Percentiles rank a stretch among this genome's conserved stretches.
Evolutionary conservation across 2,329 filamentous ascomycete species (phyloP).

Genomic region (Talaromyces sp.): DNA sequence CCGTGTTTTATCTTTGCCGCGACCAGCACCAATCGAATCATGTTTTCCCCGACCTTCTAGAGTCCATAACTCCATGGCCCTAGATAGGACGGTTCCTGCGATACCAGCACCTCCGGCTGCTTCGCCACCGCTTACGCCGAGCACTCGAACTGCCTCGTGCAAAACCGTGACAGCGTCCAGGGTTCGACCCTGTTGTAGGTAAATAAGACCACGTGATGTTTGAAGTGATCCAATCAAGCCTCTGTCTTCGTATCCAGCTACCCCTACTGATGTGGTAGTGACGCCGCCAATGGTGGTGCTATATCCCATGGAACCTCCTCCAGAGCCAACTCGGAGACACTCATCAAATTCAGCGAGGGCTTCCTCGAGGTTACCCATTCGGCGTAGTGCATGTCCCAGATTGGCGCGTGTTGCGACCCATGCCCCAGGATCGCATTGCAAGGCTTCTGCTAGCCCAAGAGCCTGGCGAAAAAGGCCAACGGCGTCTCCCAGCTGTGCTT

Average conservation of each 20-base stretch:
- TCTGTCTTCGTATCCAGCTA: constrained; percentile 44
- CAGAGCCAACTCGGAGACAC: constrained; percentile 71
- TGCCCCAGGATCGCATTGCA: constrained; percentile 74
- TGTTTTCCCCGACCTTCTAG: constrained; percentile 31
- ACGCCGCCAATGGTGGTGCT: constrained; percentile 54
- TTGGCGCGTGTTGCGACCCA: constrained; percentile 85
- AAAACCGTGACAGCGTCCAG: constrained; percentile 76
- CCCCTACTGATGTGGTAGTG: constrained; percentile 32
- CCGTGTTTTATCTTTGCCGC: constrained; percentile 22
- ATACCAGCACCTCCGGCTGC: constrained; percentile 44
- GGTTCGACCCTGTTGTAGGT: constrained; percentile 69
- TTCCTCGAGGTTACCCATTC: constrained; percentile 63
- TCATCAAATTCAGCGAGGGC: constrained; percentile 80
- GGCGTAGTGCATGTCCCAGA: constrained; percentile 79
- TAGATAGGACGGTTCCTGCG: constrained; percentile 41
- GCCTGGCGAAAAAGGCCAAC: constrained; percentile 73
- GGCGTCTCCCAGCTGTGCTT: constrained; percentile 71
- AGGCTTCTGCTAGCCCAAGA: constrained; percentile 70
- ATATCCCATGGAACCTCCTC: constrained; percentile 74
- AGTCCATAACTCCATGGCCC: constrained; percentile 44
- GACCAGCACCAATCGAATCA: constrained; percentile 9
- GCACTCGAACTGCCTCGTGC: constrained; percentile 61
- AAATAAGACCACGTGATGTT: constrained; percentile 65
- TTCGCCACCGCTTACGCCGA: constrained; percentile 43
- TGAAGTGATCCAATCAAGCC: constrained; percentile 44